These are phyloP conservation scores for Epichloe uncinata DNA, from an alignment of 2,329 filamentous ascomycete genomes.

Conservation along the genomic window DNA sequence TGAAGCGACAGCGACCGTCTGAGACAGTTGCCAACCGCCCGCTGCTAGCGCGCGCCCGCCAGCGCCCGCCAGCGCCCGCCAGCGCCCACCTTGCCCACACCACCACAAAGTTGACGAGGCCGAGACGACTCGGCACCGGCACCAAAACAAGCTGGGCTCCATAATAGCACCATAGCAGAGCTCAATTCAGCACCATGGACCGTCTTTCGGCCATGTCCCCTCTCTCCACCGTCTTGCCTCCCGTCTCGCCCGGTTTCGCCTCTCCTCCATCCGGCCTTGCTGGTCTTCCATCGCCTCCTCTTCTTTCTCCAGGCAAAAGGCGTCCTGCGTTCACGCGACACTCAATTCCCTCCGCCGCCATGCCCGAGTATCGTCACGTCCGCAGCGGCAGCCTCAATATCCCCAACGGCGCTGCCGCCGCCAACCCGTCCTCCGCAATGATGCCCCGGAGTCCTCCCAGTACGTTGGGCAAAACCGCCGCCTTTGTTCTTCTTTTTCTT, in stretches of 20 bases:
- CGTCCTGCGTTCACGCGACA: conserved; percentile 4
- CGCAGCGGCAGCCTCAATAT: conserved; percentile 46
- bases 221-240: conserved; percentile 3
- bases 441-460: conserved; percentile 48
- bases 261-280: conserved; percentile 4
- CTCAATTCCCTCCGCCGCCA: conserved; percentile 13
- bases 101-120: too few relatives aligned
- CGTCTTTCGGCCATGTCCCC: conserved; percentile 5
- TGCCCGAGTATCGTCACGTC: conserved; percentile 42
- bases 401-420: conserved; percentile 18
- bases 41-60: neutral
- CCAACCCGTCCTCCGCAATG: conserved; percentile 12
- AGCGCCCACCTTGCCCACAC: neutral
- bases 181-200: neutral
- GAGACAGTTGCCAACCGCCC: neutral
- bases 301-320: conserved; percentile 2
- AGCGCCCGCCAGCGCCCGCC: neutral
- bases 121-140: too few relatives aligned
- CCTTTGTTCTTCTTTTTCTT: neutral
- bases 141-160: neutral
- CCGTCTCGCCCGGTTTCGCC: conserved; percentile 2
- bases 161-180: neutral
- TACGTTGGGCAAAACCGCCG: conserved; percentile 12
- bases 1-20: neutral
- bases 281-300: conserved; percentile 4